Conservation (phyloP, 1,284 basidiomycete genomes). For the Coniophora puteana region DNA sequence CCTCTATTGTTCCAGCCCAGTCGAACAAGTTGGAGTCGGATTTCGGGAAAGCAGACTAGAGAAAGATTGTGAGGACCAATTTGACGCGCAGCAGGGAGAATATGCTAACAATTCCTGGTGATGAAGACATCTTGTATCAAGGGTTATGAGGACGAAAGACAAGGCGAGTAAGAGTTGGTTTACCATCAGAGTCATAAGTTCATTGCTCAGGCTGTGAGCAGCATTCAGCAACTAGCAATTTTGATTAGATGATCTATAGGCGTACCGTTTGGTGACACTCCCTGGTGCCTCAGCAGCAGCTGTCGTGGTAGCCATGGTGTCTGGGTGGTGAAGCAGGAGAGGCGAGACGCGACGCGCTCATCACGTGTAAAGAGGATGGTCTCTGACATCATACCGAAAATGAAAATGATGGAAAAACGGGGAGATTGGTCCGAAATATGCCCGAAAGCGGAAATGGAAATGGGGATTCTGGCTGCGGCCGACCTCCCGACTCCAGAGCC, state of each 20-base stretch:
- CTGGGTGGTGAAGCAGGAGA: no score
- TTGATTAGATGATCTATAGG: constrained; percentile 4
- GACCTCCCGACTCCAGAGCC: no score
- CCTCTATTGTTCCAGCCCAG: constrained; percentile 82
- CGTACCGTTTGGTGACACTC: constrained; percentile 77
- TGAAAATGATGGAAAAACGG: no score
- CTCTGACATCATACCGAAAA: no score
- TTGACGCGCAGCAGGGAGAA: constrained; percentile 2
- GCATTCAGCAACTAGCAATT: constrained; percentile 10
- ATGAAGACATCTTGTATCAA: constrained; percentile 78
- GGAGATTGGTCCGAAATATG: no score
- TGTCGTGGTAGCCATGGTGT: no score
- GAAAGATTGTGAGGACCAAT: constrained; percentile 3
- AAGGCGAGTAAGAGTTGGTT: constrained; percentile 20
- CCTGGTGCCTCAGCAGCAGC: constrained; percentile 54
- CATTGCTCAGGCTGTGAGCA: constrained; percentile 58
- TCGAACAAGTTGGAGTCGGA: constrained; percentile 79
- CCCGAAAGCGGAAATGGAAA: no score
- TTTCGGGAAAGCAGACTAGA: constrained; percentile 80
- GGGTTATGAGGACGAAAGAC: constrained; percentile 4
- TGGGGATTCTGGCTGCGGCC: no score
- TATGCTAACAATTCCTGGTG: constrained; percentile 67
- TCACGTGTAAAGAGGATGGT: no score
- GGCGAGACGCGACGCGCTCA: no score
- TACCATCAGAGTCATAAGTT: constrained; percentile 85